phyloP scores from a whole-genome alignment of 2,329 filamentous ascomycete species.

The Drechslerella stenobrocha region DNA sequence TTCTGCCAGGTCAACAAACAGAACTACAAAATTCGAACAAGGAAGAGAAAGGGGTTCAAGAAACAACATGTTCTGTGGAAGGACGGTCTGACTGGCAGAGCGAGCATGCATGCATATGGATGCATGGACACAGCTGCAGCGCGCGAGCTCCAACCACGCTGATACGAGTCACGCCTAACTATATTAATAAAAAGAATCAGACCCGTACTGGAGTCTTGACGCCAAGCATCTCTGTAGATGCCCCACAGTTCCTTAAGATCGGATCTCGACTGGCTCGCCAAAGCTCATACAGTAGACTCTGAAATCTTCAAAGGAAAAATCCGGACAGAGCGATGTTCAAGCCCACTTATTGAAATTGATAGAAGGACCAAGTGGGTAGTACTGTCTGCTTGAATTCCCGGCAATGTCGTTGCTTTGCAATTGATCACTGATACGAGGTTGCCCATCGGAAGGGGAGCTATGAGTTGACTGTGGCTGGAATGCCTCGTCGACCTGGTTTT shows the following conservation, averaged over 20 bases:
- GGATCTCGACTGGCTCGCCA: background rate
- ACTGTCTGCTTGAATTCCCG: background rate
- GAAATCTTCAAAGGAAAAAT: constrained; percentile 4
- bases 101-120: too few relatives aligned
- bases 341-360: constrained; percentile 5
- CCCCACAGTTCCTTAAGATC: background rate
- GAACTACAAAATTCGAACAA: too few relatives aligned
- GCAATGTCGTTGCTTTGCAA: background rate
- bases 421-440: background rate
- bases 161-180: too few relatives aligned
- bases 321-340: background rate
- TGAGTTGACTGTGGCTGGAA: background rate
- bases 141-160: too few relatives aligned
- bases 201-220: background rate
- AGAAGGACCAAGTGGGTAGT: background rate
- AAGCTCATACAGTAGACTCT: background rate
- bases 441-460: constrained; percentile 11
- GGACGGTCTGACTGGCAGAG: too few relatives aligned
- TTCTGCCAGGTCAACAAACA: too few relatives aligned
- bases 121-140: too few relatives aligned
- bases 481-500: constrained; percentile 18
- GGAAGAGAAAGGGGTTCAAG: too few relatives aligned
- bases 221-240: background rate
- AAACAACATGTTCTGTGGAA: too few relatives aligned
- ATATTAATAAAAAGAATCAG: background rate